A percentile compares a stretch with the other conserved stretches of the same genome.
These are phyloP conservation scores for Cytospora schulzeri DNA, from an alignment of 2,329 filamentous ascomycete species.

Conservation along the genomic window DNA sequence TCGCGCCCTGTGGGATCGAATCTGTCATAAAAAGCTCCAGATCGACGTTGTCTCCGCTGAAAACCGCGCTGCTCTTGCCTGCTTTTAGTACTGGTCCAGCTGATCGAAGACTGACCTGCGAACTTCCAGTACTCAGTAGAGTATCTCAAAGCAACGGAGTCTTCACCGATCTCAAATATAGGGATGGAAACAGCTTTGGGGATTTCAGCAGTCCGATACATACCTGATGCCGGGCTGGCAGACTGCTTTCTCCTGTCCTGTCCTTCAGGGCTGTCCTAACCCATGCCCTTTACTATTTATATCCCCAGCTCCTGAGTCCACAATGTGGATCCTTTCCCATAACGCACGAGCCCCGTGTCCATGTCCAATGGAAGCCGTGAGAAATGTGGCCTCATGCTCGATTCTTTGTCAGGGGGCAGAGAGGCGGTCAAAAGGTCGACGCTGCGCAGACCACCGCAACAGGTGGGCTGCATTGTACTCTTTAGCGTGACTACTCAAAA, in stretches of 20 bases:
- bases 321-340: constrained; percentile 18
- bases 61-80: not conserved
- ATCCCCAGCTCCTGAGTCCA: constrained; percentile 12
- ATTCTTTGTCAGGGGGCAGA: constrained; percentile 21
- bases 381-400: constrained; percentile 23
- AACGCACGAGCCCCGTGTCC: constrained; percentile 17
- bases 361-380: constrained; percentile 21
- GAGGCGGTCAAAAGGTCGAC: constrained; percentile 27
- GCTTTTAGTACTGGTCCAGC: not conserved
- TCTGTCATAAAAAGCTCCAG: not conserved
- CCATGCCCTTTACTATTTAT: constrained; percentile 18
- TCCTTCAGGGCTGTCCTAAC: no score
- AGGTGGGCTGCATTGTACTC: constrained; percentile 26
- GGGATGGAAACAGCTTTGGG: not conserved
- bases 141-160: not conserved
- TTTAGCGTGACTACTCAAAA: constrained; percentile 25
- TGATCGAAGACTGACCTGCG: not conserved
- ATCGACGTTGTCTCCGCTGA: not conserved
- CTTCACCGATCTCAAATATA: not conserved
- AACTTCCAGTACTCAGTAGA: not conserved
- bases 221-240: not conserved
- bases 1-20: not conserved
- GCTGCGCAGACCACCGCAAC: constrained; percentile 20
- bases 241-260: not conserved
- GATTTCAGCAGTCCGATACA: not conserved